Percentiles rank a stretch among this genome's conserved stretches.
Conservation (phyloP, 805 yeast species). For the Kregervanrija delftensis region DNA sequence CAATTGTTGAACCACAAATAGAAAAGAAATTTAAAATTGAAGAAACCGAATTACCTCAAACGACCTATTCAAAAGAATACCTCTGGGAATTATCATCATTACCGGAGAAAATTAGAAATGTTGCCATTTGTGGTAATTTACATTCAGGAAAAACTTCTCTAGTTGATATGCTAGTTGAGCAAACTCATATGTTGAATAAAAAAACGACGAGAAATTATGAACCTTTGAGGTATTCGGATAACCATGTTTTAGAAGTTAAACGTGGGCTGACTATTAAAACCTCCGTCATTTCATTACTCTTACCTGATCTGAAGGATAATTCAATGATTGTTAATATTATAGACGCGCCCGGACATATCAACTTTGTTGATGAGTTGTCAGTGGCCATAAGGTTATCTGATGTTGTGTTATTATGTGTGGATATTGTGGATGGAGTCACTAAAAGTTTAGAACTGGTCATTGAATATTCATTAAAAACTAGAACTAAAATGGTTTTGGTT, state of each 20-base stretch:
- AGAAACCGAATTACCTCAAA: constrained; percentile 48
- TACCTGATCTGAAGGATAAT: constrained; percentile 44
- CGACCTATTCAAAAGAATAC: constrained; percentile 57
- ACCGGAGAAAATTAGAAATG: constrained; percentile 65
- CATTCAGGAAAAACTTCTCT: constrained; percentile 85
- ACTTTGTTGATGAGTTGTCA: constrained; percentile 71
- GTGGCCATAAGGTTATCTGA: constrained; percentile 56
- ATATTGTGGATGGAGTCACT: constrained; percentile 76
- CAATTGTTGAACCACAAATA: constrained; percentile 52
- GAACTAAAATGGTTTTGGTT: constrained; percentile 51
- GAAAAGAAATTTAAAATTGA: constrained; percentile 41
- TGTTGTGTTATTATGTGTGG: constrained; percentile 65
- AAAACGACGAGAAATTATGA: constrained; percentile 32
- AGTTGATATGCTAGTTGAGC: constrained; percentile 57
- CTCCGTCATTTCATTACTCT: constrained; percentile 53
- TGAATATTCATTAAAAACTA: constrained; percentile 41
- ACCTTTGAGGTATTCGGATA: constrained; percentile 64
- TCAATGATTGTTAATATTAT: constrained; percentile 57
- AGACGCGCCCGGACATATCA: constrained; percentile 91
- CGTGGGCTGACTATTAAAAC: constrained; percentile 65
- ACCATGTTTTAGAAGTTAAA: constrained; percentile 57
- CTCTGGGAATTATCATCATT: constrained; percentile 38
- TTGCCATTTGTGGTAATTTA: constrained; percentile 72
- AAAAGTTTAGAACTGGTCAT: constrained; percentile 47
- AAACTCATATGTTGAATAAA: constrained; percentile 51